Evolutionary conservation across 164 flowering plant genomes (phyloP).

Genomic region (Dillenia suffruticosa): DNA sequence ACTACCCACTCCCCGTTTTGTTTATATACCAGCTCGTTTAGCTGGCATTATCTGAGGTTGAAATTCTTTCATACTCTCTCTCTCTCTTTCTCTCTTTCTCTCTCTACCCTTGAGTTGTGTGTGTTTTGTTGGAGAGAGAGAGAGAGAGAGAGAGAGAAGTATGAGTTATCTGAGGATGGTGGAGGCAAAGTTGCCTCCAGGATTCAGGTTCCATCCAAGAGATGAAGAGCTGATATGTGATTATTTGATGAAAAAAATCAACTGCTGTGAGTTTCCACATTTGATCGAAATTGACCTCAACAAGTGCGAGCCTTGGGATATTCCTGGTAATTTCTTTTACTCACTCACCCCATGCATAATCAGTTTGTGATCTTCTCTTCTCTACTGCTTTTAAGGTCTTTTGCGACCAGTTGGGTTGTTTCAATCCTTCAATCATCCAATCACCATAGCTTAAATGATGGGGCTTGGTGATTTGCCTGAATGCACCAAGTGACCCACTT

Average conservation of each 20-base stretch:
- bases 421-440: no score
- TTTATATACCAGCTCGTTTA: neutral
- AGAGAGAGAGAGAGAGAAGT: neutral
- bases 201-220: conserved; percentile 76
- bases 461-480: no score
- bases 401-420: no score
- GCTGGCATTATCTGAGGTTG: neutral
- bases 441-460: no score
- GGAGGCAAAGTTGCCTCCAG: conserved; percentile 71
- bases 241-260: conserved; percentile 50
- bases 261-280: conserved; percentile 22
- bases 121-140: neutral
- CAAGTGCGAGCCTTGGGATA: conserved; percentile 83
- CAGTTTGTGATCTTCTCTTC: neutral
- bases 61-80: neutral
- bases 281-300: conserved; percentile 68
- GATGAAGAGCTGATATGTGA: conserved; percentile 77
- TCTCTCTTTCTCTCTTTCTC: neutral
- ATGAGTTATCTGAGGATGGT: conserved; percentile 54
- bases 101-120: neutral
- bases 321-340: conserved; percentile 45
- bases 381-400: neutral
- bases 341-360: neutral
- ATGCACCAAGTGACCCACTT: no score
- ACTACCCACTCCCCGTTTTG: neutral